phyloP scores from a whole-genome alignment of 306 rosid genomes.

The Quercus mongolica region DNA sequence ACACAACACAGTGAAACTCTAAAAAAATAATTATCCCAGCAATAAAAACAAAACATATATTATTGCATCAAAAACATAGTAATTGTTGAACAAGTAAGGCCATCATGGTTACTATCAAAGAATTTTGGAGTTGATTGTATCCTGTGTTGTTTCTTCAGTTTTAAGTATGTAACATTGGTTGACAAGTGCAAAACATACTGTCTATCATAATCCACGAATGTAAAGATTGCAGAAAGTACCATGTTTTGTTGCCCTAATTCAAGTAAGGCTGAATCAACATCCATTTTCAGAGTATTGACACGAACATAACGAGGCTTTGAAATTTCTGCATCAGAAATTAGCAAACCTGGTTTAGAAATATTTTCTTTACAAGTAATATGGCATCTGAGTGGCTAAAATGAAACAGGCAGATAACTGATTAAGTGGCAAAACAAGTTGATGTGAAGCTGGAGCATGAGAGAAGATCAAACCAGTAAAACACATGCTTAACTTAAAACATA shows the following conservation, averaged over 20 bases:
- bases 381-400: neutral
- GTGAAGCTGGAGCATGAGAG: neutral
- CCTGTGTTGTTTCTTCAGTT: neutral
- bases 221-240: conserved; percentile 34
- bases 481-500: neutral
- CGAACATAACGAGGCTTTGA: conserved; percentile 78
- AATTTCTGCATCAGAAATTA: conserved; percentile 50
- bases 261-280: conserved; percentile 58
- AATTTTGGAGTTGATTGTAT: neutral
- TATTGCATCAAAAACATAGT: neutral
- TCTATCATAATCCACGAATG: neutral
- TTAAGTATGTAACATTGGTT: neutral
- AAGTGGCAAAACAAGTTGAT: neutral
- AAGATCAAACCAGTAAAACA: neutral
- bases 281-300: conserved; percentile 80
- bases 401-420: neutral
- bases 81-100: neutral
- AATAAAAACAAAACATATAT: neutral
- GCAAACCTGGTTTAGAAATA: neutral
- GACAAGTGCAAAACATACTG: neutral
- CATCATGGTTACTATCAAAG: neutral
- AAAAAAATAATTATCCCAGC: neutral
- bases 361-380: neutral
- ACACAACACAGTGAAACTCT: neutral
- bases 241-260: conserved; percentile 52